Evolutionary conservation across 768 basidiomycete genomes (phyloP), one percentile per base, ranked within the genome.

Genomic region (Candolleomyces aberdarensis): DNA sequence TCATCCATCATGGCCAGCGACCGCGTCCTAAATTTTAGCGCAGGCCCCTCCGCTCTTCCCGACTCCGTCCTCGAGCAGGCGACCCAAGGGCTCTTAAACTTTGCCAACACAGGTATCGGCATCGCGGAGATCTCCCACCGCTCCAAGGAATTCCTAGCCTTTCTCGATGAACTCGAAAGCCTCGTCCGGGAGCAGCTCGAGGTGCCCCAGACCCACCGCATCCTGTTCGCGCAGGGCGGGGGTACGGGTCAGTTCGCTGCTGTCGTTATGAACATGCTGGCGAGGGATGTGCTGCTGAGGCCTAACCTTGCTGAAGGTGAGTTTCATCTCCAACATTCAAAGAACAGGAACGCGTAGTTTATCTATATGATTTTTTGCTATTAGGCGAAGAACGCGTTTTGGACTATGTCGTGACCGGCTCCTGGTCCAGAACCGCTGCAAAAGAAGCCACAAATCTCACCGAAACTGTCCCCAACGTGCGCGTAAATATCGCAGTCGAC

Each of bases 121-220:
- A 86, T 99, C 71, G 91, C 94, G 47, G 97, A 99, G 74, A 85
- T 98, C 71, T 96, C 94, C 1, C 97, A 99, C 74, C 91, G 97
- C 65, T 94, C 94, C 44, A 86, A 91, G 67, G 90, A 95, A 64
- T 98, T 98, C 73, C 81, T 82, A 56, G 78, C 82, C 20, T 89
- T 88, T 74, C 73, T 96, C 64, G 75, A 79, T 59, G 72, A 79
- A 54, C 78, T 89, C 68, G 85, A 89, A 74, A 71, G 76, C 41
- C 84, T 85, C 69, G 85, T 94, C 63, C 86, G 94, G 60, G 76
- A 75, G 14, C 88, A 95, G 67, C 88, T 98, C 61, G 75, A 81
- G 15, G 86, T 99, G 39, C 96, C 97, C 9, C 71, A 83, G 44
- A 90, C 88, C 10, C 96, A 98, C 77, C 77, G 82, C 53, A 83